Evolutionary conservation across 2,329 filamentous ascomycete genomes (phyloP).

Genomic region (Colletotrichum sp.): DNA sequence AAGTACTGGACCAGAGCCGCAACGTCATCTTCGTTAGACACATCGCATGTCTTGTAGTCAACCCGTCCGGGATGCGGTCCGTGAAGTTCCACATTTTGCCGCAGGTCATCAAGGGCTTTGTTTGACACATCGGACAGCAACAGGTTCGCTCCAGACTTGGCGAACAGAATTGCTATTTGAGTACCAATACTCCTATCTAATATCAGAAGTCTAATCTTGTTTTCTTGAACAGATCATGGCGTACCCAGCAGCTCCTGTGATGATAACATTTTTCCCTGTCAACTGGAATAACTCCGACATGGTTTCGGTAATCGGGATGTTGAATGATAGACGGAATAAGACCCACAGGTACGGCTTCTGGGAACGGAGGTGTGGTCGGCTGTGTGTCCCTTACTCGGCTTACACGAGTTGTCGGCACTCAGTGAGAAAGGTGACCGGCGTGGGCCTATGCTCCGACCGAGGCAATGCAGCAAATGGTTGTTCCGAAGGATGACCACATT

Average conservation of each 20-base stretch:
- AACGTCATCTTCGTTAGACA: constrained; percentile 72
- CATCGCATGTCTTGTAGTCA: constrained; percentile 57
- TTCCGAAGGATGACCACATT: background rate
- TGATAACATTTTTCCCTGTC: constrained; percentile 46
- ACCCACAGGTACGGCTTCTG: background rate
- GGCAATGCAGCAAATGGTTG: background rate
- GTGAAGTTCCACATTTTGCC: constrained; percentile 64
- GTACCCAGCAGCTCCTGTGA: constrained; percentile 75
- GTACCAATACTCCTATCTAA: constrained; percentile 63
- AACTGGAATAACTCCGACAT: constrained; percentile 2
- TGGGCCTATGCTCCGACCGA: background rate
- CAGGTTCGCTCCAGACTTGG: constrained; percentile 72
- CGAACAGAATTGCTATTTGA: constrained; percentile 76
- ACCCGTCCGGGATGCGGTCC: constrained; percentile 48
- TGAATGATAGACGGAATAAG: background rate
- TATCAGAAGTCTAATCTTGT: background rate
- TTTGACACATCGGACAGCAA: constrained; percentile 74
- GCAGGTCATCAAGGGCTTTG: constrained; percentile 65
- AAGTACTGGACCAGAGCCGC: constrained; percentile 64
- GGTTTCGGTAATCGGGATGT: background rate
- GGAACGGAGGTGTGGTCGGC: background rate
- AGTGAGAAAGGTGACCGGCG: background rate
- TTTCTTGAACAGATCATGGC: constrained; percentile 22
- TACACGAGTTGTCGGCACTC: background rate
- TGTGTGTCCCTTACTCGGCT: background rate